Base-by-base conservation (phyloP, 352 stramenopile species). In the Globisporangium spiculum region DNA sequence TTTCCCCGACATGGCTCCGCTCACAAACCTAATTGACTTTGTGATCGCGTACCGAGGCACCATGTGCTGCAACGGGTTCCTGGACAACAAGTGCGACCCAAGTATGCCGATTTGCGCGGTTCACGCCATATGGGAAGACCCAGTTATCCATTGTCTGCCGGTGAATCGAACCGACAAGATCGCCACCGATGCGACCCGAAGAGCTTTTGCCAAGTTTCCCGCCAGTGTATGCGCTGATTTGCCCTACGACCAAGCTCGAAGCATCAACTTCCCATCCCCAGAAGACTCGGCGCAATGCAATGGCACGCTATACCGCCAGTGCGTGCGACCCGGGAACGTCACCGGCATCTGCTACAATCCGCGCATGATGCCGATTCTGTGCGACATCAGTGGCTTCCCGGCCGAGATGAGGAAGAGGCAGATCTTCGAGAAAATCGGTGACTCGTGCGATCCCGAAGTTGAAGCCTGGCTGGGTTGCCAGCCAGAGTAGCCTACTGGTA, bases 11-110 rank as follows among this genome's bases (percentile, higher is more conserved):
- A 57, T 71, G 58, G 14, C 32, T 4, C 53, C 65, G 9, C 4
- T 67, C 16, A 46, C 3, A 0, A 57, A 50, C 10, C 16, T 74
- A 3, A 52, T 68, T 2, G 3, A 26, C 3, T 68, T 74, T 36
- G 34, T 24, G 2, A 53, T 57, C 5, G 20, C 34, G 18, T 36
- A 60, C 38, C 14, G 38, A 48, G 38, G 14, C 6, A 48, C 38
- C 9, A 48, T 65, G 10, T 72, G 65, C 53, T 75, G 69, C 54
- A 75, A 72, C 26, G 69, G 69, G 7, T 75, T 75, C 32, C 32
- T 67, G 1, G 44, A 48, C 20, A 26, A 50, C 10, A 27, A 38
- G 4, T 75, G 69, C 38, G 54, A 75, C 26, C 34, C 70, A 1
- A 48, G 1, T 7, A 65, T 68, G 3, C 36, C 58, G n/a, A 6